Conservation (phyloP, 306 rosid species). For the Fragaria iinumae region DNA sequence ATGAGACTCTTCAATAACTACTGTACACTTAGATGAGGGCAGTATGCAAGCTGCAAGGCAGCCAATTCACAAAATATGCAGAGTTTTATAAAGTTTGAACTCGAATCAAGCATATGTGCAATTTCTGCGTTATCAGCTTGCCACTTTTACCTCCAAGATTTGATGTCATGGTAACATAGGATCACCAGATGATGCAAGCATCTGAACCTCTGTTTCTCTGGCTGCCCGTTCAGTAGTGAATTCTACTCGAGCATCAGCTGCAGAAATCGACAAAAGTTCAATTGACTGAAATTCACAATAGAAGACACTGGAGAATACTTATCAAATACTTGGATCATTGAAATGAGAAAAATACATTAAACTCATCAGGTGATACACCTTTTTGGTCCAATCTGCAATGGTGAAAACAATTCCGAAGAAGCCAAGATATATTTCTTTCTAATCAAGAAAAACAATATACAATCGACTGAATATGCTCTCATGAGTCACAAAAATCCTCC, state of each 20-base stretch:
- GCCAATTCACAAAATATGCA: constrained; percentile 36
- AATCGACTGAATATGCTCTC: background rate
- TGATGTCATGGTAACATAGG: constrained; percentile 74
- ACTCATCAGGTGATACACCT: constrained; percentile 17
- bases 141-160: constrained; percentile 27
- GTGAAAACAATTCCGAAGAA: background rate
- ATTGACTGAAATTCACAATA: constrained; percentile 9
- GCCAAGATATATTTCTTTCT: background rate
- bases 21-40: constrained; percentile 54
- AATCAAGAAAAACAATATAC: background rate
- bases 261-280: constrained; percentile 35
- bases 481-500: constrained; percentile 2
- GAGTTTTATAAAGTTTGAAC: constrained; percentile 5
- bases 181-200: constrained; percentile 78
- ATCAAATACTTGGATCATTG: background rate
- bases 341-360: constrained; percentile 13
- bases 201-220: constrained; percentile 64
- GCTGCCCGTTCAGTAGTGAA: constrained; percentile 59
- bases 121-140: constrained; percentile 30
- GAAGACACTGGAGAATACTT: background rate
- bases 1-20: constrained; percentile 54
- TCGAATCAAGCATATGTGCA: constrained; percentile 18
- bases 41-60: constrained; percentile 50
- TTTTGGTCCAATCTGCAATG: constrained; percentile 13
- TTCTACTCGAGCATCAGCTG: constrained; percentile 77